A percentile compares a stretch with the other conserved stretches of the same genome.
Conservation (phyloP, 176 grass and related monocot genomes). For the Avena atlantica region DNA sequence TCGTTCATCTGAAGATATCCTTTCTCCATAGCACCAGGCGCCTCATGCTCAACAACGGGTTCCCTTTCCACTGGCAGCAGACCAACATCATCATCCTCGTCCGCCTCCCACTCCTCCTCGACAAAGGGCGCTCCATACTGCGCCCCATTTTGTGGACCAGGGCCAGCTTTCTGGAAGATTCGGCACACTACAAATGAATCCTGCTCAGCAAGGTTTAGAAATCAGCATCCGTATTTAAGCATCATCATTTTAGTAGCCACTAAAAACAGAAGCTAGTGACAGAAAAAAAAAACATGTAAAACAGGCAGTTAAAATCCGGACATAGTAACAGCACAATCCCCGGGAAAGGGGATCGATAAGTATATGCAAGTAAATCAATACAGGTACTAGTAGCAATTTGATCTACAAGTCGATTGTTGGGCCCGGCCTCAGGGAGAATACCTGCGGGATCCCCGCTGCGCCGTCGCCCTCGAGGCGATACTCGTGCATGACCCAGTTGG, state of each 20-base stretch:
- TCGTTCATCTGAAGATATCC: slow-evolving; percentile 85
- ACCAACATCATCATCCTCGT: slow-evolving; percentile 54
- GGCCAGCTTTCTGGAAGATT: slow-evolving; percentile 92
- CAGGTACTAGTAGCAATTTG: too few species aligned
- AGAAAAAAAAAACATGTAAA: background rate
- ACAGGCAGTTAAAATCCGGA: background rate
- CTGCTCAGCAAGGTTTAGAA: slow-evolving; percentile 34
- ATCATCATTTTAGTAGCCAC: background rate
- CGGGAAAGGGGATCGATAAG: background rate
- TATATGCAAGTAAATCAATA: background rate
- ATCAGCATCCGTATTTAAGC: slow-evolving; percentile 2
- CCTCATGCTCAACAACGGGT: slow-evolving; percentile 39
- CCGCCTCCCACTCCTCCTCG: slow-evolving; percentile 93
- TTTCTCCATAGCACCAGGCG: slow-evolving; percentile 58
- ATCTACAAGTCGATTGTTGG: too few species aligned
- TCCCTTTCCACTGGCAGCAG: slow-evolving; percentile 47
- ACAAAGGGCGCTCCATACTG: slow-evolving; percentile 96
- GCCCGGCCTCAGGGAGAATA: background rate
- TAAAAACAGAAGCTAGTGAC: background rate
- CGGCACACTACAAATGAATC: slow-evolving; percentile 92
- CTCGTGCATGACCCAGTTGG: slow-evolving; percentile 99
- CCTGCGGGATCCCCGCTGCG: slow-evolving; percentile 53
- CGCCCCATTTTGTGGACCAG: slow-evolving; percentile 88
- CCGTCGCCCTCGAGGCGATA: slow-evolving; percentile 82
- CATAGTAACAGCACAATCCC: background rate